Base-by-base conservation (phyloP, 352 stramenopile genomes). In the Globisporangium echinulatum region DNA sequence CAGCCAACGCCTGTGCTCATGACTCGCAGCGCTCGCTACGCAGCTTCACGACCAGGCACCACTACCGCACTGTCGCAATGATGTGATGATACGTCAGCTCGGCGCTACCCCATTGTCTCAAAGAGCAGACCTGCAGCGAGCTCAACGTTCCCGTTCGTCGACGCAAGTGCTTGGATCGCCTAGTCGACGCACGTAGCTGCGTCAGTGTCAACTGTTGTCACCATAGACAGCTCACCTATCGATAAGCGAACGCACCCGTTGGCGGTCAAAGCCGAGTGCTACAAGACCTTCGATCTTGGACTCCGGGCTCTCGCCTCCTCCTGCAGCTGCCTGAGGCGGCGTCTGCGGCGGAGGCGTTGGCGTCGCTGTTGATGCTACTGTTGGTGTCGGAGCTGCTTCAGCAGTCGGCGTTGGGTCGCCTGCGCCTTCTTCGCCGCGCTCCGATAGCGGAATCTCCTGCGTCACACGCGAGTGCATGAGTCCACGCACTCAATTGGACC, bases 41-140 rank as follows among this genome's bases (percentile, higher is more conserved):
- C 25, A 33, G 25, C 25, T 33, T 3, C 25, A 33, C 25, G 25
- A 33, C 25, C 25, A 33, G 25, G 25, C 25, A 33, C 2, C 25
- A 33, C 25, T 33, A 33, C 25, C 2, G 25, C 25, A 33, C 2
- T 33, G 25, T 33, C 25, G 25, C 25, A 3, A 33, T 33, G 25
- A 33, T 33, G 25, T 33, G 25, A 33, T 33, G 25, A 33, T 33
- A 33, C 25, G 25, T 33, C 25, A 2, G 25, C 25, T 33, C 25
- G 25, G 25, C 25, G 25, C 57, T 82, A 83, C 14, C 56, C 56
- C 57, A 85, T 64, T 33, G 66, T 85, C 62, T 92, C 85, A 54
- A 94, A 94, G 39, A 94, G 64, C 59, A 94, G 67, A 4, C 79
- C 85, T 0, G 85, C 85, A n/a, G 85, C 85, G 49, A 94, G 70